Base-by-base conservation (phyloP, 495 filamentous ascomycete species). In the Bacidia gigantensis region DNA sequence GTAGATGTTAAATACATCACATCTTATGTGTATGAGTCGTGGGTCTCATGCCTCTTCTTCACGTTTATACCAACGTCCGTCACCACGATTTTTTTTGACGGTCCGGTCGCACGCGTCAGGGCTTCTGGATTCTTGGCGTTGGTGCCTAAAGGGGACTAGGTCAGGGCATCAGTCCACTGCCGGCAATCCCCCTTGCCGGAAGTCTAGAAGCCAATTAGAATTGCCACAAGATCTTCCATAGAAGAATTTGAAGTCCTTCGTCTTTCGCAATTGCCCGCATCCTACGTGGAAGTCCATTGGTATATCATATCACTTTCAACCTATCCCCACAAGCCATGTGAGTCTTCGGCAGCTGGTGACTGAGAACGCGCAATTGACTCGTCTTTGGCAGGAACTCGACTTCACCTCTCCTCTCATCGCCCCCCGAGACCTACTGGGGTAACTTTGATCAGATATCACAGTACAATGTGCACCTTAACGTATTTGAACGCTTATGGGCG, bases 361-460 rank as follows among this genome's bases (percentile, higher is more conserved):
- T 5, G 9, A n/a, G 9, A 44, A 18, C 5, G 17, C 14, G 41
- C 41, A 44, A 22, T 35, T 35, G 41, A 44, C 41, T 7, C 5
- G 20, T 44, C 7, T 9, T 17, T n/a, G 25, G 48, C 39, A 80
- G 77, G 71, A 81, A 81, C 65, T 72, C 76, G 38, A 84, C 77
- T 52, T 60, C 57, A 14, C 57, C 76, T 32, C 55, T 70, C 25
- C 59, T 75, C 39, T 69, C 72, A 25, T 59, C 72, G 21, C 50
- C 75, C 50, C 70, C 80, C 3, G 71, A 75, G 25, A 77, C 80
- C 52, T 95, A 88, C 68, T 80, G 84, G 71, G 80, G 72, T 50
- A 84, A 89, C 58, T 93, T 88, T 67, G 80, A 93, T 54, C 85
- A 92, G 61, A 82, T 96, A 49, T 81, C 82, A 50, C 82, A 85